Evolutionary conservation across 306 rosid genomes (phyloP), one percentile per base, ranked within the genome.

Genomic region (Lupinus albus): DNA sequence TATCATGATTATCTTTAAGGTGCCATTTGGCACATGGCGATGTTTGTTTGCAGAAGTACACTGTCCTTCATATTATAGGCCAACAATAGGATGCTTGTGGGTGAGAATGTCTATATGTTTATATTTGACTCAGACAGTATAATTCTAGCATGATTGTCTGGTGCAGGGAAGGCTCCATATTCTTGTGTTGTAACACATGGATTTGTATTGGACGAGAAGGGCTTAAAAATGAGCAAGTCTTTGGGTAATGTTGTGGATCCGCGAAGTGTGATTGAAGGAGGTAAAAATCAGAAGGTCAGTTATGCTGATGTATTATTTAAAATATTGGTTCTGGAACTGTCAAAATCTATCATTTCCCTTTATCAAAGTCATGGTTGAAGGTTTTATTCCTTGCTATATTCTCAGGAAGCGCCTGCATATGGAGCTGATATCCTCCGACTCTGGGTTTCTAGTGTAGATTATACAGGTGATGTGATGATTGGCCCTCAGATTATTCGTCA

Each of bases 361-460:
- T 38, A 55, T 54, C 47, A 77, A 71, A 67, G 38, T 20, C 71
- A 48, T 47, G 53, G 61, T 51, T 49, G 61, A 66, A 50, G 16
- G 38, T 42, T 14, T 60, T 68, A 13, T 51, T 70, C 30, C 53
- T 42, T 10, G 28, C 50, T n/a, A 73, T 61, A 13, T 54, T 62
- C 76, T 78, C 87, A 93, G 99, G 96, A 93, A 81, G 76, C 88
- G 65, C 95, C 97, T 78, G 87, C 96, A 59, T 93, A 88, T 76
- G 99, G 99, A 74, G 99, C 97, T 49, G 97, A 93, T 73, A 89
- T 93, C 61, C 83, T 93, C 61, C 86, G 99, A 57, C 99, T 93
- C 14, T 90, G 99, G 99, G 99, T 93, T 79, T 93, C 99, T 30
- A 93, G 99, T 78, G 96, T 94, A 76, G 99, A 94, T 74, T 94